Base-by-base conservation (phyloP, 2,329 filamentous ascomycete genomes). In the Aureobasidium sp. region DNA sequence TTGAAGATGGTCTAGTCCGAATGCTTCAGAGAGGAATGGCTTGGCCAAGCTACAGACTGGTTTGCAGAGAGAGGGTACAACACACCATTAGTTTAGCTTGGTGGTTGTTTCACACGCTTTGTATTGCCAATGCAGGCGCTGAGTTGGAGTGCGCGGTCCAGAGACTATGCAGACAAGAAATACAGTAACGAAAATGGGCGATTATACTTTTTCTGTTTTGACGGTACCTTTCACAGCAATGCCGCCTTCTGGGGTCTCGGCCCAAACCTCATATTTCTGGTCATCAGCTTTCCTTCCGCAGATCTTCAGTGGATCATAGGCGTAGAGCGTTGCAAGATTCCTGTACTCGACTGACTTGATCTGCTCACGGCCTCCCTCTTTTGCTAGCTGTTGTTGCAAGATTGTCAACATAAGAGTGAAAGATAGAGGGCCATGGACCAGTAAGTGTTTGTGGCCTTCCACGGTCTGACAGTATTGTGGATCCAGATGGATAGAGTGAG, bases 401-500 rank as follows among this genome's bases (percentile, higher is more conserved):
- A 87, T 79, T 16, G 85, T 82, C 39, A 96, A 79, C 79, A 97
- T 85, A 6, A 97, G 78, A 0, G 87, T 86, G 44, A 95, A 80
- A 1, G 85, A 85, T 59, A 99, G 77, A 0, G 94, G 93, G 0
- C 94, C 94, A 69, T 97, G 94, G 61, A 97, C 89, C 16, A 97
- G 81, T 30, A 91, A 78, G 63, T 86, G 83, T 5, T 81, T 81
- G 71, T 95, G 86, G 11, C 89, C 89, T 73, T 97, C 94, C 13
- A 86, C 77, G 13, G 82, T 77, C 42, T 81, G 81, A 57, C 85
- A 86, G 74, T 90, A 95, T 47, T 80, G 70, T 1, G 81, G 82
- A 72, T 97, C 89, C 27, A 96, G 80, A 75, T 99, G 94, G 67
- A 99, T 97, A 16, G 82, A 80, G 74, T 99, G 94, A 1, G 91